Conservation (phyloP, 345 rosid genomes). For the Mallotus nudiflorus region DNA sequence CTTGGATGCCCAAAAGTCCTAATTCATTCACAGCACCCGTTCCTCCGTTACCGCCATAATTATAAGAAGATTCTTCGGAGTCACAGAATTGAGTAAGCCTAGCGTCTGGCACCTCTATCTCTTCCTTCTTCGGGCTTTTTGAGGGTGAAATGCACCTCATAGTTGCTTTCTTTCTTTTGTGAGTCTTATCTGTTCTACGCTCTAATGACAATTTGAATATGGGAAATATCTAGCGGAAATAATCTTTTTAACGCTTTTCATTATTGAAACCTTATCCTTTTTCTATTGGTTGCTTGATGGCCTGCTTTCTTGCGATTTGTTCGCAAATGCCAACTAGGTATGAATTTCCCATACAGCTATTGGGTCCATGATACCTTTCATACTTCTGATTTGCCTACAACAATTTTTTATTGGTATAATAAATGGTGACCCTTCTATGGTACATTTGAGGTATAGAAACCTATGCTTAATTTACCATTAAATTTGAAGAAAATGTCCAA, state of each 20-base stretch:
- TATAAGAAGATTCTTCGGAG: too few species aligned
- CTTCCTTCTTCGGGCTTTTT: constrained; percentile 48
- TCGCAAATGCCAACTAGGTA: constrained; percentile 25
- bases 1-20: constrained; percentile 35
- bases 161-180: constrained; percentile 5
- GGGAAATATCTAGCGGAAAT: too few species aligned
- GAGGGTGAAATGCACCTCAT: constrained; percentile 38
- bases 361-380: neutral
- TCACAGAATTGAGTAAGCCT: too few species aligned
- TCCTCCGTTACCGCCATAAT: too few species aligned
- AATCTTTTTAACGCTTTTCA: neutral
- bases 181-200: neutral
- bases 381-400: too few species aligned
- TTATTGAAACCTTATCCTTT: constrained; percentile 39
- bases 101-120: constrained; percentile 33
- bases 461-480: too few species aligned
- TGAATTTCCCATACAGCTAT: too few species aligned
- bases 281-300: constrained; percentile 24
- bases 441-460: too few species aligned
- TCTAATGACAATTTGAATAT: too few species aligned
- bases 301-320: constrained; percentile 17
- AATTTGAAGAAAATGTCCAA: too few species aligned
- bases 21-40: constrained; percentile 29
- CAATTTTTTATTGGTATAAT: too few species aligned
- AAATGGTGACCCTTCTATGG: too few species aligned